Percentiles rank a stretch among this genome's conserved stretches.
Conservation (phyloP, 78 protist genomes). For the Capsaspora owczarzaki region DNA sequence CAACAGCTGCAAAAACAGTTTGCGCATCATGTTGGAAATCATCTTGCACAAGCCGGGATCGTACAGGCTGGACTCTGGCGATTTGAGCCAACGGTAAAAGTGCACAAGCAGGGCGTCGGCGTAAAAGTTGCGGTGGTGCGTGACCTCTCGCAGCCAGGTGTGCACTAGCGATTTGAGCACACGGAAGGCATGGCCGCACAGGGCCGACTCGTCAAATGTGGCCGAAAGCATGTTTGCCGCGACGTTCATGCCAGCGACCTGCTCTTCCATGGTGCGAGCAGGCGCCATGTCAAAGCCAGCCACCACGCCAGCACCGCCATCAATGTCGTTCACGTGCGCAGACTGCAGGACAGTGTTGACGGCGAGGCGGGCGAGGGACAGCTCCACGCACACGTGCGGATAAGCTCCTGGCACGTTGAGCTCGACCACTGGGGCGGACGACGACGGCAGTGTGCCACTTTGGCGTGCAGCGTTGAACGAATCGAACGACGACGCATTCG, state of each 20-base stretch:
- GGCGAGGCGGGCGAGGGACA: constrained; percentile 46
- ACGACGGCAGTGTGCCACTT: no score
- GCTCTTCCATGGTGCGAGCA: neutral
- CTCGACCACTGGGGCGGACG: constrained; percentile 17
- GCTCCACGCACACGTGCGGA: constrained; percentile 60
- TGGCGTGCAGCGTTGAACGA: no score
- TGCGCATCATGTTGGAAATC: constrained; percentile 66
- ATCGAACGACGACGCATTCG: no score
- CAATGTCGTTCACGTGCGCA: neutral
- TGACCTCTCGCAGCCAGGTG: constrained; percentile 47
- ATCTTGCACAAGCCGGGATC: constrained; percentile 62
- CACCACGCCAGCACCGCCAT: neutral
- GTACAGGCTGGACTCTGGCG: constrained; percentile 45
- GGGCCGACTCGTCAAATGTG: constrained; percentile 3
- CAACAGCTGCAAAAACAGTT: constrained; percentile 60
- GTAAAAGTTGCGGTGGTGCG: neutral
- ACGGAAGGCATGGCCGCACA: constrained; percentile 27
- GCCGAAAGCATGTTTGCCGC: neutral
- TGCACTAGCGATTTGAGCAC: constrained; percentile 46
- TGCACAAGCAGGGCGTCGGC: constrained; percentile 60
- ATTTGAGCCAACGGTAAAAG: constrained; percentile 78
- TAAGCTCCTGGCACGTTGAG: constrained; percentile 49
- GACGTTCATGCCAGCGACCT: neutral
- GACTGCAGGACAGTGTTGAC: constrained; percentile 65
- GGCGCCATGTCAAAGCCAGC: neutral